Evolutionary conservation across 352 stramenopile genomes (phyloP).

Genomic region (Pythium vanterpoolii): DNA sequence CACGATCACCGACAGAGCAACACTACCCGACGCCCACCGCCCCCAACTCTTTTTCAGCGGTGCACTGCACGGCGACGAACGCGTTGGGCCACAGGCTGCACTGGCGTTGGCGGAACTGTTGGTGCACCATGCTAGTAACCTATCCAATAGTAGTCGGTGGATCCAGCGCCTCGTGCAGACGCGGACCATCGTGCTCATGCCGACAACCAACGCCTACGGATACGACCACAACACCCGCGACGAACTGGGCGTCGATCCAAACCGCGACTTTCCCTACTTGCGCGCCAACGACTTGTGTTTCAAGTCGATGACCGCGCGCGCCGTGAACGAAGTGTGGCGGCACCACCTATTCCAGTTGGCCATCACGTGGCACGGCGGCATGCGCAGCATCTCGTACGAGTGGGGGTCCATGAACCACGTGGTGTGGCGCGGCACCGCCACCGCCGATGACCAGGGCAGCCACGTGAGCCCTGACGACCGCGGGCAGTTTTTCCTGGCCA

Average conservation of each 20-base stretch:
- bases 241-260: constrained; percentile 91
- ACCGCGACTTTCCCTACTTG: constrained; percentile 96
- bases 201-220: constrained; percentile 91
- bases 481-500: constrained; percentile 45
- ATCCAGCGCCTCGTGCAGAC: constrained; percentile 70
- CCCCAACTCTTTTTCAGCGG: constrained; percentile 95
- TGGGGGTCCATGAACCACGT: constrained; percentile 92
- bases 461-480: constrained; percentile 52
- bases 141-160: constrained; percentile 45
- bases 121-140: constrained; percentile 43
- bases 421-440: constrained; percentile 30
- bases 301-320: constrained; percentile 90
- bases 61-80: constrained; percentile 93
- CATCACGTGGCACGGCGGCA: constrained; percentile 97
- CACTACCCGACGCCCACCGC: constrained; percentile 52
- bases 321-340: constrained; percentile 94
- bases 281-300: constrained; percentile 83
- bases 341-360: constrained; percentile 95
- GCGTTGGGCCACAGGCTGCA: constrained; percentile 85
- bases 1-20: constrained; percentile 78
- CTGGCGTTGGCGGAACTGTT: constrained; percentile 73
- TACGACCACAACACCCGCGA: constrained; percentile 78
- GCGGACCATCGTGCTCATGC: constrained; percentile 40
- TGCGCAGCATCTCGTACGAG: constrained; percentile 94
- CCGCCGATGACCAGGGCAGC: constrained; percentile 24